phyloP scores from a whole-genome alignment of 495 filamentous ascomycete species.

The Mytilinidion resinicola region DNA sequence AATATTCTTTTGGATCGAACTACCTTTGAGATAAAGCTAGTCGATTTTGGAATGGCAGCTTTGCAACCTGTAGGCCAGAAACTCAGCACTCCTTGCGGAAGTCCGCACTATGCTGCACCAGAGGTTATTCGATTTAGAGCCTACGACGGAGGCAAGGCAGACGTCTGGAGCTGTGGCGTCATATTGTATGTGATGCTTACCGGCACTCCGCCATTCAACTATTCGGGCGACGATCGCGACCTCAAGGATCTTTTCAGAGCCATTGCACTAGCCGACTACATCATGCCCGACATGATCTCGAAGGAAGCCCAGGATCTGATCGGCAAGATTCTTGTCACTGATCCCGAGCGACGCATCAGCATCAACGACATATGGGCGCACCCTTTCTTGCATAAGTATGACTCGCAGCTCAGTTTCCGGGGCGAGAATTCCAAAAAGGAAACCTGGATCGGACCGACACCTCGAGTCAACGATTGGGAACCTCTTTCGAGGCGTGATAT shows the following conservation, averaged over 20 bases:
- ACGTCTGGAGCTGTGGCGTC: conserved; percentile 93
- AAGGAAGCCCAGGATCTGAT: conserved; percentile 74
- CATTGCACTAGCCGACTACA: conserved; percentile 64
- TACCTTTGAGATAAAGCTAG: conserved; percentile 70
- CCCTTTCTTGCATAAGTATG: conserved; percentile 73
- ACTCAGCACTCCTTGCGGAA: conserved; percentile 85
- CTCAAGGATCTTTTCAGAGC: conserved; percentile 53
- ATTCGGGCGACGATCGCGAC: conserved; percentile 51
- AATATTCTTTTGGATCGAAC: conserved; percentile 79
- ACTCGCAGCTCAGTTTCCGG: conserved; percentile 37
- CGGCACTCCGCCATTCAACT: conserved; percentile 69
- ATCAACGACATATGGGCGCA: conserved; percentile 79
- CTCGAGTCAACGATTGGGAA: conserved; percentile 48
- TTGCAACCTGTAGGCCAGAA: conserved; percentile 71
- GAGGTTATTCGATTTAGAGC: conserved; percentile 66
- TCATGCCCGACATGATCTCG: conserved; percentile 61
- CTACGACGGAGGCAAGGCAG: conserved; percentile 78
- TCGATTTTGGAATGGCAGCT: conserved; percentile 96
- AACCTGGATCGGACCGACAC: conserved; percentile 49
- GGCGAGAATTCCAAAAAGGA: conserved; percentile 39
- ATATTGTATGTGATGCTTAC: conserved; percentile 80
- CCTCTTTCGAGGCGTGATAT: conserved; percentile 53
- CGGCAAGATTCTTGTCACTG: conserved; percentile 60
- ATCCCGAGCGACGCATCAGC: conserved; percentile 68
- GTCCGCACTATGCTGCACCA: conserved; percentile 91